Evolutionary conservation across 805 yeast genomes (phyloP).

Genomic region (Candida germanica): DNA sequence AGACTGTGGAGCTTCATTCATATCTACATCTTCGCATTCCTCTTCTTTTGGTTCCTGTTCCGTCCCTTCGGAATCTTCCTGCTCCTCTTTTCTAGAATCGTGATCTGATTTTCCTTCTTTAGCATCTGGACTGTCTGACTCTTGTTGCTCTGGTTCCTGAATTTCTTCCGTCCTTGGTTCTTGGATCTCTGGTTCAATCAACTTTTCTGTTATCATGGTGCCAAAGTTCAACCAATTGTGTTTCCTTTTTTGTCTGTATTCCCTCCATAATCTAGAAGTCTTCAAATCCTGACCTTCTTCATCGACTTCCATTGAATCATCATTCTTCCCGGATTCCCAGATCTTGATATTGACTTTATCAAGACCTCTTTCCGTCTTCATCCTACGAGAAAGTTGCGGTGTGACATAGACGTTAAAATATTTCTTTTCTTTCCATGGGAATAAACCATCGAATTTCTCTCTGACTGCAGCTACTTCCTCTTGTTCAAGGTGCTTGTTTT

Average conservation of each 20-base stretch:
- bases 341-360: slow-evolving; percentile 14
- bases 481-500: slow-evolving; percentile 17
- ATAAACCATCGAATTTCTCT: slow-evolving; percentile 16
- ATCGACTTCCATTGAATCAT: slow-evolving; percentile 7
- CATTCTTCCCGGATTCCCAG: slow-evolving; percentile 7
- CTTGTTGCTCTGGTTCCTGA: background rate
- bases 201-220: slow-evolving; percentile 7
- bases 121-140: background rate
- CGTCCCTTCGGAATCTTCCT: background rate
- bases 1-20: no score
- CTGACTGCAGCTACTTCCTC: slow-evolving; percentile 14
- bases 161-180: slow-evolving; percentile 1
- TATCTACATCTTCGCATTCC: background rate
- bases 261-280: slow-evolving; percentile 33
- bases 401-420: slow-evolving; percentile 42
- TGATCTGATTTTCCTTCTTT: slow-evolving; percentile 5
- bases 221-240: slow-evolving; percentile 28
- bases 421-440: slow-evolving; percentile 30
- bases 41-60: background rate
- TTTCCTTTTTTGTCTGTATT: slow-evolving; percentile 20
- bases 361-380: slow-evolving; percentile 36
- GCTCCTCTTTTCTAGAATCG: slow-evolving; percentile 4
- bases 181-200: slow-evolving; percentile 1
- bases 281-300: slow-evolving; percentile 22
- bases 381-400: slow-evolving; percentile 40